Evolutionary conservation across 805 yeast genomes (phyloP), one percentile per base, ranked within the genome.

Genomic region (Wickerhamia fluorescens): DNA sequence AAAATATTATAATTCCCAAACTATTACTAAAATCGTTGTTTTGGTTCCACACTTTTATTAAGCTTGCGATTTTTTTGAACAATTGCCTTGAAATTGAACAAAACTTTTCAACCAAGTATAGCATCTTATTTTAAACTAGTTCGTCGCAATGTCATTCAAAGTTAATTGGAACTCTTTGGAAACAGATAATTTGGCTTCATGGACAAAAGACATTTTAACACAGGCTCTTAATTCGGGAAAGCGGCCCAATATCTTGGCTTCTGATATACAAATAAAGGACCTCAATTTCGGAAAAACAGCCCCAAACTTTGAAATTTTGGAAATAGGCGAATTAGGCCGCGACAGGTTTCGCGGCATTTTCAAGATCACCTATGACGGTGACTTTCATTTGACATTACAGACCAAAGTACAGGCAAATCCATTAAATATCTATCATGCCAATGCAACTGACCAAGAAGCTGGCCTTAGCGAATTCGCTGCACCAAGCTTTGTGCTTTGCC

Each of bases 401-500:
- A 83, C 94, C 1, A 75, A 78, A 32, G 85, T 86, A 9, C 87
- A 84, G 52, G 95, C 94, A 1, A 85, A 85, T 52, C 81, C 92
- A 5, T 60, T 86, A 30, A 78, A 78, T 35, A 82, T 83, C 16
- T 78, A 81, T 50, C 63, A 69, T 22, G 55, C 63, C 19, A 65
- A 65, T 30, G 48, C 58, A 15, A 41, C 58, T 20, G 64, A 61
- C 24, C 49, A 50, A 15, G 66, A 61, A 31, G 42, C 56, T 7
- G 49, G 56, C 15, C 51, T 53, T 3, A 29, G 37, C 7, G 34
- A 45, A 19, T 86, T 84, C 47, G 69, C 78, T 5, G 61, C 73
- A 14, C 95, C 94, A 0, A 59, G 67, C 14, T 81, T 85, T 42
- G 63, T 74, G 16, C 68, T 78, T 5, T 75, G 87, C 3, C 66